Base-by-base conservation (phyloP, 148 eudicot genomes). In the Limonium bicolor region DNA sequence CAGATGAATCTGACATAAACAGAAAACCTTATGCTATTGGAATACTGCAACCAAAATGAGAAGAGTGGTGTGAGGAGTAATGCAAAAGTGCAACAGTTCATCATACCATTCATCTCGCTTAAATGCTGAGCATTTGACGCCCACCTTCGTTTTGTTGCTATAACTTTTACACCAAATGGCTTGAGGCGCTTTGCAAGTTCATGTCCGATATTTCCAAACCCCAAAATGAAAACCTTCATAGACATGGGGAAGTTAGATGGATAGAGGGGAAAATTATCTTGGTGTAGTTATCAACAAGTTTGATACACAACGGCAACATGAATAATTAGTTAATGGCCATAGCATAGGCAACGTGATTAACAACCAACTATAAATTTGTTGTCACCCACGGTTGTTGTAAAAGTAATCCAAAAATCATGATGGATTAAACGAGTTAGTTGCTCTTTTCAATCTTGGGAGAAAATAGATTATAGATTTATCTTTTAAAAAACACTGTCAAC, bases 91-190 rank as follows among this genome's bases (percentile, higher is more conserved):
- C 45, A 6, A 53, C 32, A 32, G 27, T 17, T 24, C 23, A 42
- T 27, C 55, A 30, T 45, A 81, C 87, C 86, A 42, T 65, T 53
- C 6, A 20, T 1, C 20, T 56, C 48, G 55, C 53, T 15, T 26
- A 61, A 40, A 20, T 38, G 53, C 20, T 54, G 52, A 48, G 41
- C 15, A 60, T 34, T 16, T 5, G 73, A 53, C 28, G 58, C 30
- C 99, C 99, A 92, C 52, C 74, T 81, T 48, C 95, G 76, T 67
- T 85, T 92, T 41, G 99, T 92, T 34, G 99, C 93, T 59, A 78
- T 62, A 50, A 92, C 72, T 62, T 58, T 76, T 21, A 92, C 99
- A 59, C 68, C 95, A 59, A 92, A 92, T 40, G 99, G 86, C 51
- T 68, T 80, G 60, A 92, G 68, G 37, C 95, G 88, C 69, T 78